These are phyloP conservation scores for Wallemia ichthyophaga DNA, from an alignment of 1,284 basidiomycete species.

Conservation along the genomic window DNA sequence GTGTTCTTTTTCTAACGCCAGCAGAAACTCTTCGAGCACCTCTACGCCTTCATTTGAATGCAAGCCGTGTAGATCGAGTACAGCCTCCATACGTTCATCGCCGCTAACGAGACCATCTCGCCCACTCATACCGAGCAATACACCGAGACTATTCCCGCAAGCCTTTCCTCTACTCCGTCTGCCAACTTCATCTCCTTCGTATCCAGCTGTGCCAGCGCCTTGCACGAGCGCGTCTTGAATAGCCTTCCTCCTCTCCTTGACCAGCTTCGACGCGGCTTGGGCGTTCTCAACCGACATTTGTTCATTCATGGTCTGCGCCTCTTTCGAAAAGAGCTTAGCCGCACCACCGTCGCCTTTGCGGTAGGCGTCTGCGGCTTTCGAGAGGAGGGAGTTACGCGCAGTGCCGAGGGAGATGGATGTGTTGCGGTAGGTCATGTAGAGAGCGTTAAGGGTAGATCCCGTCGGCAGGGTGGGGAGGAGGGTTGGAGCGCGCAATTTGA, in stretches of 20 bases:
- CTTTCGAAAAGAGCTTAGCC: slow-evolving; percentile 69
- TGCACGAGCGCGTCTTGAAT: slow-evolving; percentile 37
- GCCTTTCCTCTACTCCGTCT: slow-evolving; percentile 38
- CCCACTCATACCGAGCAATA: slow-evolving; percentile 45
- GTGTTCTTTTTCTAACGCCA: slow-evolving; percentile 19
- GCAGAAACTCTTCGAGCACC: slow-evolving; percentile 63
- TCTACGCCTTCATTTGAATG: slow-evolving; percentile 76
- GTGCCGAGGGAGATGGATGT: slow-evolving; percentile 67
- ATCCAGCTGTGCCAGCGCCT: slow-evolving; percentile 7
- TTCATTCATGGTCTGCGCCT: slow-evolving; percentile 70
- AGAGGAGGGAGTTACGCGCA: slow-evolving; percentile 76
- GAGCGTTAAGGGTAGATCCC: slow-evolving; percentile 37
- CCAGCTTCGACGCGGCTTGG: slow-evolving; percentile 42
- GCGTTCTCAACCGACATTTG: slow-evolving; percentile 62
- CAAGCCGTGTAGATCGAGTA: slow-evolving; percentile 33
- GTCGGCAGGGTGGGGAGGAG: slow-evolving; percentile 67
- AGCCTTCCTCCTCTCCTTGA: slow-evolving; percentile 43
- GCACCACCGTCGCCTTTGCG: slow-evolving; percentile 72
- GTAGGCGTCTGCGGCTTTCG: slow-evolving; percentile 82
- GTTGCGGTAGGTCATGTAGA: slow-evolving; percentile 66
- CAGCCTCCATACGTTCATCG: slow-evolving; percentile 52
- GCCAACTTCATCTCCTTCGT: slow-evolving; percentile 22
- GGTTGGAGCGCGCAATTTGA: slow-evolving; percentile 48
- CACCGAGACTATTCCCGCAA: slow-evolving; percentile 52
- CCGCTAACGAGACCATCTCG: slow-evolving; percentile 21